Base-by-base conservation (phyloP, 768 basidiomycete genomes). In the Termitomyces sp. region DNA sequence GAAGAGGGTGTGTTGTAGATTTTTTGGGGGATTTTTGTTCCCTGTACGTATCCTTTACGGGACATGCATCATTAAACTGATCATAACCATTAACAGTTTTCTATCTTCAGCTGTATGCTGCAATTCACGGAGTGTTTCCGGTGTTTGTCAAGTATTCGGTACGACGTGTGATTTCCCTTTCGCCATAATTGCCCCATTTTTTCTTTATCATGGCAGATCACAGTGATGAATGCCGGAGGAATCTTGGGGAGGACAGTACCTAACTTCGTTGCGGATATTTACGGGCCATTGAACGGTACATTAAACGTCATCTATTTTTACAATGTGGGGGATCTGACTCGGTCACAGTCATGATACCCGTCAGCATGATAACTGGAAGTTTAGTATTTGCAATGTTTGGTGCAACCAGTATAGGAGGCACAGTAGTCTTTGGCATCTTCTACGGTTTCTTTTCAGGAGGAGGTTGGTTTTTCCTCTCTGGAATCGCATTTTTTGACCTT, bases 201-300 rank as follows among this genome's bases (percentile, higher is more conserved):
- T 33, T 41, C 11, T 46, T 31, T 13, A 13, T 38, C 40, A n/a
- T 53, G 25, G 25, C 3, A 80, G 79, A 72, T 82, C 32, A 73
- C 80, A 0, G 70, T 82, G 20, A 74, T 82, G 71, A 82, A 83
- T 54, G 79, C 68, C 2, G 73, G 78, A 2, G 80, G 79, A 23
- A 65, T 83, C n/a, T 70, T 83, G 56, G 85, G 85, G n/a, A 75
- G 85, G 39, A 78, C 77, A 7, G 56, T 86, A 3, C 84, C 84
- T 0, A 82, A 82, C 64, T 70, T 80, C 54, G 57, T 81, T 43
- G 81, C 79, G 16, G 80, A 82, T 60, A 59, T 62, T 15, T 73
- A 71, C 58, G 82, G 82, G 0, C 75, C 77, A 16, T 63, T 83
- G 49, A 83, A 80, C 60, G 70, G 78, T 75, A 53, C n/a, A 72